These are phyloP conservation scores for Fusarium veterinarium DNA, from an alignment of 2,329 filamentous ascomycete genomes.

Conservation along the genomic window DNA sequence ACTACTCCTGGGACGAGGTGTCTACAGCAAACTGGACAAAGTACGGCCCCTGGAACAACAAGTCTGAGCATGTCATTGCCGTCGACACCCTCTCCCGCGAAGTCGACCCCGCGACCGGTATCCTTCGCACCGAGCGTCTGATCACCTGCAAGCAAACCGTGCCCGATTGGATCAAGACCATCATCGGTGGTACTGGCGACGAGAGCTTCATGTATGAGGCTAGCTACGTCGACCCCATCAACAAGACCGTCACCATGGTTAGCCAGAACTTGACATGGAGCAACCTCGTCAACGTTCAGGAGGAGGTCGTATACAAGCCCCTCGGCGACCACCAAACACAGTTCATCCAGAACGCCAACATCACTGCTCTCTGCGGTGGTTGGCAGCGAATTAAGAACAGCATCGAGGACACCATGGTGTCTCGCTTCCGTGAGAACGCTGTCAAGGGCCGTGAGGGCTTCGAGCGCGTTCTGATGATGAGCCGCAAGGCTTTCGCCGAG, in stretches of 20 bases:
- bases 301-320: constrained; percentile 90
- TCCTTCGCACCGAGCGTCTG: constrained; percentile 71
- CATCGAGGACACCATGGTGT: constrained; percentile 92
- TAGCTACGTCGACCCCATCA: constrained; percentile 87
- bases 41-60: constrained; percentile 99
- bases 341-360: constrained; percentile 90
- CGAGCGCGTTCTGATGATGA: constrained; percentile 94
- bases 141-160: constrained; percentile 73
- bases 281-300: constrained; percentile 90
- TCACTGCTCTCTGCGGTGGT: constrained; percentile 93
- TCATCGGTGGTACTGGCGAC: constrained; percentile 79
- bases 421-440: constrained; percentile 92
- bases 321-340: constrained; percentile 70
- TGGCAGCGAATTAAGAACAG: constrained; percentile 98
- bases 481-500: constrained; percentile 89
- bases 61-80: constrained; percentile 94
- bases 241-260: constrained; percentile 94
- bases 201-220: constrained; percentile 94
- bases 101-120: constrained; percentile 67
- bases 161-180: constrained; percentile 81
- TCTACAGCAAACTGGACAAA: constrained; percentile 98
- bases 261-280: constrained; percentile 94
- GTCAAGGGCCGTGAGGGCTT: constrained; percentile 92
- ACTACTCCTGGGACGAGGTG: constrained; percentile 99
- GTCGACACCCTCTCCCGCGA: constrained; percentile 88